phyloP scores from a whole-genome alignment of 2,329 filamentous ascomycete genomes.

The Chaetomiaceae sp. region DNA sequence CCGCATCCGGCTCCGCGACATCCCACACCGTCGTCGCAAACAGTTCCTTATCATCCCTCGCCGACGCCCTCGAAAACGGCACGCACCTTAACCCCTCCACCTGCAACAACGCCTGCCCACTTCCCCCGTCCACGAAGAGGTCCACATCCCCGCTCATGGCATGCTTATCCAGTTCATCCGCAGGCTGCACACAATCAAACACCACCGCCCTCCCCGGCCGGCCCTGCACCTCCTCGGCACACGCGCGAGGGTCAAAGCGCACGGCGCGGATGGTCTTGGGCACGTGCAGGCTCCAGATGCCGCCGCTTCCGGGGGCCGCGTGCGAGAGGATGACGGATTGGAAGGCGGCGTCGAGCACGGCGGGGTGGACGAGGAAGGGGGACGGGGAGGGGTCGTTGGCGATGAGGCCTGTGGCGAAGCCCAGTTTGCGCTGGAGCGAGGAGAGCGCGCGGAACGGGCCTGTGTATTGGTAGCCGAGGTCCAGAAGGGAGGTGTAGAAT shows the following conservation, averaged over 20 bases:
- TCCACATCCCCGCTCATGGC: background rate
- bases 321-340: constrained; percentile 30
- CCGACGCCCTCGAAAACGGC: constrained; percentile 16
- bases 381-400: background rate
- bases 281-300: constrained; percentile 29
- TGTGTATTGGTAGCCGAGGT: constrained; percentile 10
- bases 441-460: constrained; percentile 9
- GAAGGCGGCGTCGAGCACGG: constrained; percentile 31
- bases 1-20: background rate
- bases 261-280: constrained; percentile 25
- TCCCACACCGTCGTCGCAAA: constrained; percentile 16
- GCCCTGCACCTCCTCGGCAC: background rate
- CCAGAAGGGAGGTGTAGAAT: constrained; percentile 4
- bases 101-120: constrained; percentile 17
- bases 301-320: constrained; percentile 30
- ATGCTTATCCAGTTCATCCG: background rate
- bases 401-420: background rate
- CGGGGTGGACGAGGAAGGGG: constrained; percentile 32
- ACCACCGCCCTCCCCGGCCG: background rate
- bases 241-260: constrained; percentile 8
- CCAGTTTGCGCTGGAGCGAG: constrained; percentile 1
- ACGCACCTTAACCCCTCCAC: constrained; percentile 20
- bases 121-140: background rate
- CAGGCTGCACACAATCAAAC: background rate
- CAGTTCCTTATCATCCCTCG: constrained; percentile 17